These are phyloP conservation scores for Clarireedia sp. DNA, from an alignment of 2,329 filamentous ascomycete genomes.

Conservation along the genomic window DNA sequence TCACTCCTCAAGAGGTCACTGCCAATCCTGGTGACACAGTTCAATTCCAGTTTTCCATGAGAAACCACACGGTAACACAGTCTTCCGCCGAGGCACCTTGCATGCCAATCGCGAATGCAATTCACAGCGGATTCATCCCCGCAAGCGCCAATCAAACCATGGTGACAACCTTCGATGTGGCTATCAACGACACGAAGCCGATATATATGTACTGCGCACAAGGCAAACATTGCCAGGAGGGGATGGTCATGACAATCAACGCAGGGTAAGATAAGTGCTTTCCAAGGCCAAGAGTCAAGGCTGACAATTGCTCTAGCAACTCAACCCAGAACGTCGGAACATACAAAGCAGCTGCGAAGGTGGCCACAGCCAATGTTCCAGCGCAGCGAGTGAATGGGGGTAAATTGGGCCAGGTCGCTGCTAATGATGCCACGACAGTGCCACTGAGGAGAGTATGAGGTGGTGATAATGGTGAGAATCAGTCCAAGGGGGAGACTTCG, in stretches of 20 bases:
- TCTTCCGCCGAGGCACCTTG: conserved; percentile 67
- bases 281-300: background rate
- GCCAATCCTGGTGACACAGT: conserved; percentile 55
- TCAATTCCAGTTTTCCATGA: conserved; percentile 57
- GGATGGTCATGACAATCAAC: conserved; percentile 37
- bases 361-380: background rate
- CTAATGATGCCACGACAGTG: background rate
- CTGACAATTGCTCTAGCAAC: background rate
- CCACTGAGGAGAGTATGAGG: background rate
- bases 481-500: no score
- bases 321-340: conserved; percentile 1
- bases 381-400: background rate
- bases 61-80: conserved; percentile 75
- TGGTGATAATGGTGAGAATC: no score
- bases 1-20: conserved; percentile 57
- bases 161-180: conserved; percentile 52
- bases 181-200: conserved; percentile 59
- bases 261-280: conserved; percentile 9
- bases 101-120: conserved; percentile 47
- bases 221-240: conserved; percentile 59
- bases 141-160: conserved; percentile 48
- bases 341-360: background rate
- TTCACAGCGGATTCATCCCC: conserved; percentile 52
- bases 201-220: conserved; percentile 76
- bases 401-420: background rate